These are phyloP conservation scores for Fusarium coffeatum DNA, from an alignment of 2,329 filamentous ascomycete species.

Conservation along the genomic window DNA sequence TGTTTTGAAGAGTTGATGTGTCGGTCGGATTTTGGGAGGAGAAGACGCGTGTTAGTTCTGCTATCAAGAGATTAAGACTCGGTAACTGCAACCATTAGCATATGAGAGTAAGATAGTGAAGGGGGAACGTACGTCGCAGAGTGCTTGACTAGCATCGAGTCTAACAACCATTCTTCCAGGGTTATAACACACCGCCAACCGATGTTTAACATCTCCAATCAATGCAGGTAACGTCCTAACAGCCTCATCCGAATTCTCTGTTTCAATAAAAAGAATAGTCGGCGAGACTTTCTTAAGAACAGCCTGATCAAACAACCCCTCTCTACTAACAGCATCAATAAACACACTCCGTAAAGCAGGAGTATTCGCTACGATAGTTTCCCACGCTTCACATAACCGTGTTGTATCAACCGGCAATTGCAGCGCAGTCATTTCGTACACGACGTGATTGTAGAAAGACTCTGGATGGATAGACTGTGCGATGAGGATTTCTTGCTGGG, in stretches of 20 bases:
- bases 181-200: conserved; percentile 62
- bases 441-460: conserved; percentile 57
- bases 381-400: conserved; percentile 63
- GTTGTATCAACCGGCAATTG: conserved; percentile 56
- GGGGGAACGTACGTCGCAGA: conserved; percentile 57
- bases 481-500: conserved; percentile 63
- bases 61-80: conserved; percentile 60
- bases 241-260: conserved; percentile 53
- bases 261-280: conserved; percentile 65
- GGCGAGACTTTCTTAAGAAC: conserved; percentile 61
- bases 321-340: conserved; percentile 61
- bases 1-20: conserved; percentile 40
- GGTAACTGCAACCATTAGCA: conserved; percentile 32
- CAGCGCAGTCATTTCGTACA: conserved; percentile 59
- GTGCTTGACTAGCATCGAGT: conserved; percentile 62
- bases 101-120: too few species aligned
- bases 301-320: conserved; percentile 63
- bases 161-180: conserved; percentile 59
- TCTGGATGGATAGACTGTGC: conserved; percentile 57
- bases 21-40: conserved; percentile 50
- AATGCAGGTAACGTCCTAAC: conserved; percentile 56
- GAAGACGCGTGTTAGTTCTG: conserved; percentile 61
- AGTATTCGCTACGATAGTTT: conserved; percentile 59
- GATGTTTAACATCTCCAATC: conserved; percentile 59
- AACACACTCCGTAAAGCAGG: conserved; percentile 63